These are phyloP conservation scores for Periconia macrospinosa DNA, from an alignment of 2,329 filamentous ascomycete genomes.

Conservation along the genomic window DNA sequence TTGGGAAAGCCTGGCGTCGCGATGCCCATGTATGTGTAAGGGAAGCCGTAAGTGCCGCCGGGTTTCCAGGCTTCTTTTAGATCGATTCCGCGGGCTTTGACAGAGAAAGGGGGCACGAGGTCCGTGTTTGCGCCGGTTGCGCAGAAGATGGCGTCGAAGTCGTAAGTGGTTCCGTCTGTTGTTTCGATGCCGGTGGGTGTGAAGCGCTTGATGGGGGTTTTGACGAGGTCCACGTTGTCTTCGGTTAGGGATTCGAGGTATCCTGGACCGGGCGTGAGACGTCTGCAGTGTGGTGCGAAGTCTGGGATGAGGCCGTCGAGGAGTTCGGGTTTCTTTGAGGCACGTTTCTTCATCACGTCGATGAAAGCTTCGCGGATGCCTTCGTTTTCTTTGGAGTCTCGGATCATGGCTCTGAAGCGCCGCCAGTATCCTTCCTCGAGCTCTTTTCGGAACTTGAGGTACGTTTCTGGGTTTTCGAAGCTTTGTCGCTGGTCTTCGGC, in stretches of 20 bases:
- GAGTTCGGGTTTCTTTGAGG: constrained; percentile 44
- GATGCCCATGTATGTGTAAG: constrained; percentile 68
- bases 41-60: constrained; percentile 61
- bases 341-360: constrained; percentile 42
- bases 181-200: constrained; percentile 44
- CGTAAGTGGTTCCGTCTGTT: constrained; percentile 38
- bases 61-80: constrained; percentile 60
- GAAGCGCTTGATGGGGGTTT: constrained; percentile 43
- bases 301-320: constrained; percentile 48
- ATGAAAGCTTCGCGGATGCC: constrained; percentile 34
- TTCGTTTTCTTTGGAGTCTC: constrained; percentile 39
- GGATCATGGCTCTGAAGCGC: constrained; percentile 44
- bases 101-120: constrained; percentile 59
- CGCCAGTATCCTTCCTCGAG: constrained; percentile 63
- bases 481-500: constrained; percentile 56
- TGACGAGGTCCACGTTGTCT: constrained; percentile 45
- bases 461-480: constrained; percentile 63
- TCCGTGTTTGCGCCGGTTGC: constrained; percentile 56
- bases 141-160: constrained; percentile 57
- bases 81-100: constrained; percentile 58
- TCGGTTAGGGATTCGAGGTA: constrained; percentile 47
- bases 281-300: constrained; percentile 36
- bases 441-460: constrained; percentile 52
- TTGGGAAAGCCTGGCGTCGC: constrained; percentile 69
- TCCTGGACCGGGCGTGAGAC: constrained; percentile 40